Conservation (phyloP, 805 yeast genomes). For the Candida argentea region DNA sequence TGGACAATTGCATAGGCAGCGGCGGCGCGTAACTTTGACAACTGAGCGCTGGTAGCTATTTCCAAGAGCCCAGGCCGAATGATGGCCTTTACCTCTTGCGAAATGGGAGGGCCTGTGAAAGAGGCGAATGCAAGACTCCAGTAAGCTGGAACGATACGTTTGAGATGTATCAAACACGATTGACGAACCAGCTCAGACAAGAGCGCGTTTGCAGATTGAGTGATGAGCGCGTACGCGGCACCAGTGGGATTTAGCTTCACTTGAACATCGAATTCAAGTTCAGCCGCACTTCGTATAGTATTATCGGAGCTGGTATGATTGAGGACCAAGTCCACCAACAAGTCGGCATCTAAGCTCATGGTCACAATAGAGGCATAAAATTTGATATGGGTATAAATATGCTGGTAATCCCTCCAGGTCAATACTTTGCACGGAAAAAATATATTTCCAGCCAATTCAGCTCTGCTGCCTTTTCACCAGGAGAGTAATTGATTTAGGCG, state of each 20-base stretch:
- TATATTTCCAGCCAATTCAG: too few relatives aligned
- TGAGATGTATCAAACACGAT: slow-evolving; percentile 54
- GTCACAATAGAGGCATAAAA: too few relatives aligned
- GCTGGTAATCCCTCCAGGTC: too few relatives aligned
- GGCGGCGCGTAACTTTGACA: slow-evolving; percentile 53
- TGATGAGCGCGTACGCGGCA: slow-evolving; percentile 32
- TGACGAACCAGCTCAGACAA: slow-evolving; percentile 38
- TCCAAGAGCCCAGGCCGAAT: slow-evolving; percentile 43
- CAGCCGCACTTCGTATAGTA: slow-evolving; percentile 40
- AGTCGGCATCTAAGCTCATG: too few relatives aligned
- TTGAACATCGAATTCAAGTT: slow-evolving; percentile 32
- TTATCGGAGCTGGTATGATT: slow-evolving; percentile 40
- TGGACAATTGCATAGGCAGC: slow-evolving; percentile 72
- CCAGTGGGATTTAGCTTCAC: slow-evolving; percentile 41
- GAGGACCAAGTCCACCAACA: slow-evolving; percentile 3
- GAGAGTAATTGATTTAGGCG: too few relatives aligned
- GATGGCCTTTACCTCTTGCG: slow-evolving; percentile 37
- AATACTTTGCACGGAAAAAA: too few relatives aligned
- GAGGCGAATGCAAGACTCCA: slow-evolving; percentile 84
- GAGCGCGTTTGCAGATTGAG: slow-evolving; percentile 24
- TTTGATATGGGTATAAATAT: too few relatives aligned
- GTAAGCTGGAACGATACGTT: slow-evolving; percentile 54
- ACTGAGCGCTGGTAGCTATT: slow-evolving; percentile 32
- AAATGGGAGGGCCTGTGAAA: slow-evolving; percentile 56
- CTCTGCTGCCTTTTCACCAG: too few relatives aligned